A percentile compares a stretch with the other conserved stretches of the same genome.
phyloP scores from a whole-genome alignment of 2,329 filamentous ascomycete genomes.

The Colletotrichum neosansevieriae region DNA sequence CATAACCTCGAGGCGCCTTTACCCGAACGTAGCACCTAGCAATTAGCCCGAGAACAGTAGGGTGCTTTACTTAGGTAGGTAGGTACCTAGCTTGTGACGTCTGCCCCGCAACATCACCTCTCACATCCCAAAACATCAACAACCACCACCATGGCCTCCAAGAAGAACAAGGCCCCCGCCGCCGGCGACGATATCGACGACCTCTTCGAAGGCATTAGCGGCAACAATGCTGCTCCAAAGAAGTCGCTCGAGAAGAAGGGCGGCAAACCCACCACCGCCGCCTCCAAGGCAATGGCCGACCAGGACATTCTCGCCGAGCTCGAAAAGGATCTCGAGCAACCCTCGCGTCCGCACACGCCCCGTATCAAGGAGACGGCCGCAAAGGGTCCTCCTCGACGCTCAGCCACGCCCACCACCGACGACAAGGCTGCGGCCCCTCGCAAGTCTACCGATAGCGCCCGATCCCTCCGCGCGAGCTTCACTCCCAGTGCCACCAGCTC shows the following conservation, averaged over 20 bases:
- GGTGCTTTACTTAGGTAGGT: no score
- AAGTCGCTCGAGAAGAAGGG: constrained; percentile 58
- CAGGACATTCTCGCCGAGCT: constrained; percentile 90
- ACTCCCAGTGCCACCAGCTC: constrained; percentile 76
- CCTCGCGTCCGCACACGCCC: constrained; percentile 86
- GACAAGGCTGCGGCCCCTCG: constrained; percentile 68
- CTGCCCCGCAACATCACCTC: constrained; percentile 30
- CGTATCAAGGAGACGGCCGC: constrained; percentile 69
- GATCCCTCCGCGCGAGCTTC: constrained; percentile 78
- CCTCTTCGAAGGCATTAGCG: constrained; percentile 72
- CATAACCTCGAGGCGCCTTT: no score
- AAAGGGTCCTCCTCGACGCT: constrained; percentile 61
- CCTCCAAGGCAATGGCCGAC: constrained; percentile 63
- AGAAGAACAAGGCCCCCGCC: constrained; percentile 67
- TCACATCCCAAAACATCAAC: constrained; percentile 20
- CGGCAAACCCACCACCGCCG: constrained; percentile 60
- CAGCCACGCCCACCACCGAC: constrained; percentile 70
- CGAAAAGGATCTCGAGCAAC: constrained; percentile 71
- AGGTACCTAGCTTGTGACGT: constrained; percentile 27
- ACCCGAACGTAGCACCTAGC: background rate
- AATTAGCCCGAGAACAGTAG: no score
- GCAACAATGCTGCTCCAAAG: constrained; percentile 62
- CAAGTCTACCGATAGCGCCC: constrained; percentile 83
- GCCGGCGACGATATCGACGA: constrained; percentile 74
- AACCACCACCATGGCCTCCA: constrained; percentile 65